Percentiles rank a stretch among this genome's conserved stretches.
Evolutionary conservation across 2,329 filamentous ascomycete genomes (phyloP).

Genomic region (Coniochaeta hoffmannii): DNA sequence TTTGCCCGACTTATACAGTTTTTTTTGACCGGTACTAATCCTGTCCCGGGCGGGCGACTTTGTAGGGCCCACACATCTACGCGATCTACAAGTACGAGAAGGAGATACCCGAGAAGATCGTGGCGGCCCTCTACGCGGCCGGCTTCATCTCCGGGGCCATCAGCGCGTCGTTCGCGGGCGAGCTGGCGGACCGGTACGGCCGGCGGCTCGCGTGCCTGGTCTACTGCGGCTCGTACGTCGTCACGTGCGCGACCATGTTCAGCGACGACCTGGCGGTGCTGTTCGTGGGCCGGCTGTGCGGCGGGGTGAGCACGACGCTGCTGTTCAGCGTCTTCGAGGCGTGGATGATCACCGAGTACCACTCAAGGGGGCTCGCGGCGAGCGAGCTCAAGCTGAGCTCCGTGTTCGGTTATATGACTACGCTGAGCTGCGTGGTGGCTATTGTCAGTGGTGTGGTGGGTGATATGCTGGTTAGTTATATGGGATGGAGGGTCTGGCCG

Average conservation of each 20-base stretch:
- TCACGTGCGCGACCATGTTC: slow-evolving; percentile 45
- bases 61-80: slow-evolving; percentile 40
- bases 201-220: slow-evolving; percentile 42
- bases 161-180: slow-evolving; percentile 32
- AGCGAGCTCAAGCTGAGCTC: slow-evolving; percentile 34
- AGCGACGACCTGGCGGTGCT: slow-evolving; percentile 33
- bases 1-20: background rate
- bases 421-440: slow-evolving; percentile 47
- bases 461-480: slow-evolving; percentile 39
- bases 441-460: slow-evolving; percentile 45
- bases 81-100: slow-evolving; percentile 45
- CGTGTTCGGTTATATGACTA: slow-evolving; percentile 46
- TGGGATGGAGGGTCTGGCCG: slow-evolving; percentile 42
- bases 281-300: slow-evolving; percentile 45
- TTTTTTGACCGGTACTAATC: no score
- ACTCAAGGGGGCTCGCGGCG: slow-evolving; percentile 35
- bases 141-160: slow-evolving; percentile 41
- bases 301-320: slow-evolving; percentile 48
- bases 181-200: slow-evolving; percentile 35
- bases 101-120: slow-evolving; percentile 31
- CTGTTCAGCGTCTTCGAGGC: slow-evolving; percentile 53
- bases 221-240: slow-evolving; percentile 44
- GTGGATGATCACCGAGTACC: slow-evolving; percentile 53
- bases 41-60: background rate
- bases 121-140: slow-evolving; percentile 36